Percentiles rank a stretch among this genome's conserved stretches.
These are phyloP conservation scores for Protostelium mycophagum DNA, from an alignment of 78 protist species.

Conservation along the genomic window DNA sequence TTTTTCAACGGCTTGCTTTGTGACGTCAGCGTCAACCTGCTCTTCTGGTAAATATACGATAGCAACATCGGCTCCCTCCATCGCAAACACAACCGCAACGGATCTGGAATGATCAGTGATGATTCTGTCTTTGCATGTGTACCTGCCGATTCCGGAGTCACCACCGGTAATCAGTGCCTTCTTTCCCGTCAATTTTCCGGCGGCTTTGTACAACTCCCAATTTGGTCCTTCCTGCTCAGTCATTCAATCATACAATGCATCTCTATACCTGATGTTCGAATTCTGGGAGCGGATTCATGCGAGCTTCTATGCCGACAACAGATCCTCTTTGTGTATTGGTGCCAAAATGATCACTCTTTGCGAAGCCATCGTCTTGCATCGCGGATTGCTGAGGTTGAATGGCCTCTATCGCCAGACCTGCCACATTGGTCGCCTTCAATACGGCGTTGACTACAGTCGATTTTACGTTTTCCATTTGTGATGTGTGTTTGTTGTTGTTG, in stretches of 20 bases:
- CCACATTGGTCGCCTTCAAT: not conserved
- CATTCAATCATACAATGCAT: too few species aligned
- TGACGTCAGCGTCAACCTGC: constrained; percentile 35
- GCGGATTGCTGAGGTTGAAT: not conserved
- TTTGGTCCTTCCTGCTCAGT: too few species aligned
- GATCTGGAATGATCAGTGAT: too few species aligned
- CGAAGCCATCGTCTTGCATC: not conserved
- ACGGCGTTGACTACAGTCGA: too few species aligned
- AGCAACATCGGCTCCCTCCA: constrained; percentile 34
- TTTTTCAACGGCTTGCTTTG: constrained; percentile 24
- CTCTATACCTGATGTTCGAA: not conserved
- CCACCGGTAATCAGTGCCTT: constrained; percentile 40
- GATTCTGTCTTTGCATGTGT: too few species aligned
- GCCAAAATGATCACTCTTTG: not conserved
- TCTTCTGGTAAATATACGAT: constrained; percentile 14
- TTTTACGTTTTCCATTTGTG: too few species aligned
- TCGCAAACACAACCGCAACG: constrained; percentile 32
- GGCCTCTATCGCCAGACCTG: not conserved
- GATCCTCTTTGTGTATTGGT: not conserved
- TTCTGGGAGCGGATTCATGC: not conserved
- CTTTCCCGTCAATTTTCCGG: constrained; percentile 18
- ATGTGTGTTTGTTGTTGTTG: too few species aligned
- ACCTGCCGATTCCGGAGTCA: constrained; percentile 47
- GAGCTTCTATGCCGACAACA: not conserved
- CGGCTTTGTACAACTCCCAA: constrained; percentile 8